Conservation (phyloP, 2,329 filamentous ascomycete genomes). For the Monosporascus sp. region DNA sequence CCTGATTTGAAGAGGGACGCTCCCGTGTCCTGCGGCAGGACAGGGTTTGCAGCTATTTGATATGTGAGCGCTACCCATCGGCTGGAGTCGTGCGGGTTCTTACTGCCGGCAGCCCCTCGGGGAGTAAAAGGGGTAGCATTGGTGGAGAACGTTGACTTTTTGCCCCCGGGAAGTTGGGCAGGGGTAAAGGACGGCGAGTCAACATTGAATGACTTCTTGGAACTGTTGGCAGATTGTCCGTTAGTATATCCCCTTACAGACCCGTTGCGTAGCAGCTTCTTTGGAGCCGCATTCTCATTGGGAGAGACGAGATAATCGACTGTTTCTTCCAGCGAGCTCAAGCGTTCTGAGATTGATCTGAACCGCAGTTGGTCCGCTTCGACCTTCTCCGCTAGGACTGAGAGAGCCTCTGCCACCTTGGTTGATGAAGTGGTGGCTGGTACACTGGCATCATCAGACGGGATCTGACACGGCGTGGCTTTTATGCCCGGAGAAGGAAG, state of each 20-base stretch:
- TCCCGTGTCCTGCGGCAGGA: conserved; percentile 38
- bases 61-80: conserved; percentile 2
- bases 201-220: conserved; percentile 82
- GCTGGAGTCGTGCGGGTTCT: background rate
- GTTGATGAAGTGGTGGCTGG: too few species aligned
- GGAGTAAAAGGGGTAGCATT: conserved; percentile 83
- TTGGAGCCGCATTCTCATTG: background rate
- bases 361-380: background rate
- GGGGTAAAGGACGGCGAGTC: conserved; percentile 96
- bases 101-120: conserved; percentile 41
- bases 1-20: conserved; percentile 49
- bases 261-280: background rate
- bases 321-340: background rate
- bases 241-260: conserved; percentile 17
- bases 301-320: background rate
- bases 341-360: background rate
- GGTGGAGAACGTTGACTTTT: conserved; percentile 79
- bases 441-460: too few species aligned
- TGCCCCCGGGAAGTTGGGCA: conserved; percentile 44
- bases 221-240: conserved; percentile 27
- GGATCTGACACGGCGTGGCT: too few species aligned
- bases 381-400: background rate
- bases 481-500: too few species aligned
- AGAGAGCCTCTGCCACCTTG: background rate
- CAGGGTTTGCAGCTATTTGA: conserved; percentile 29